Percentiles rank a stretch among this genome's conserved stretches.
Evolutionary conservation across 2,329 filamentous ascomycete genomes (phyloP).

Genomic region (Colletotrichum musicola): DNA sequence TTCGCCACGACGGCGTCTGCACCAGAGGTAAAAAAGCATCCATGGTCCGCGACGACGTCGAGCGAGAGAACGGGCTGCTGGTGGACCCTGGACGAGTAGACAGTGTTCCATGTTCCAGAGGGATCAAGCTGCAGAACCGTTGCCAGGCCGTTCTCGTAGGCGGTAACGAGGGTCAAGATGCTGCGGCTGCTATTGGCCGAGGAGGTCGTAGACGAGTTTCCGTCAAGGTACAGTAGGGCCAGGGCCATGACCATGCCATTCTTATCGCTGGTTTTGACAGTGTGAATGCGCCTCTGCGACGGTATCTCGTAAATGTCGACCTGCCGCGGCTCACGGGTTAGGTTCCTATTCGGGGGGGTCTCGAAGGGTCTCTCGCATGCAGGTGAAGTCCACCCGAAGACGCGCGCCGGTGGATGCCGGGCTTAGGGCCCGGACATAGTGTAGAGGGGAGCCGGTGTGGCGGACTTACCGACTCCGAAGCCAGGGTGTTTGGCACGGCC

Average conservation of each 20-base stretch:
- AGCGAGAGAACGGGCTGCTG: conserved; percentile 86
- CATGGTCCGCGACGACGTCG: conserved; percentile 62
- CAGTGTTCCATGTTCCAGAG: conserved; percentile 57
- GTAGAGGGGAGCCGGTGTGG: not conserved
- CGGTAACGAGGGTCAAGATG: conserved; percentile 74
- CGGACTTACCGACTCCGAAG: conserved; percentile 74
- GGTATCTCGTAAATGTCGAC: conserved; percentile 90
- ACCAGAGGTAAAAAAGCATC: conserved; percentile 81
- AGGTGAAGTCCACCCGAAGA: not conserved
- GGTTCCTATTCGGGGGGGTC: not conserved
- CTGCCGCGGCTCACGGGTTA: conserved; percentile 47
- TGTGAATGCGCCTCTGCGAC: conserved; percentile 75
- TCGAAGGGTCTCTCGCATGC: conserved; percentile 2
- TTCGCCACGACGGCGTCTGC: conserved; percentile 85
- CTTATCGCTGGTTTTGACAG: conserved; percentile 62
- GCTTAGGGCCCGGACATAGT: conserved; percentile 29
- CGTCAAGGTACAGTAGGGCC: conserved; percentile 65
- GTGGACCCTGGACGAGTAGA: conserved; percentile 78
- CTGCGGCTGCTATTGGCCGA: conserved; percentile 11
- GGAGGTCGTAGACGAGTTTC: conserved; percentile 39
- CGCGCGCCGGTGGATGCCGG: not conserved
- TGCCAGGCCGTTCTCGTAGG: conserved; percentile 87
- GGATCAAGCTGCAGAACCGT: conserved; percentile 70
- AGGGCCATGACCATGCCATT: conserved; percentile 93
- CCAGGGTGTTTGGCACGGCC: conserved; percentile 83